phyloP scores from a whole-genome alignment of 1,284 basidiomycete genomes.

The Marasmius oreades region DNA sequence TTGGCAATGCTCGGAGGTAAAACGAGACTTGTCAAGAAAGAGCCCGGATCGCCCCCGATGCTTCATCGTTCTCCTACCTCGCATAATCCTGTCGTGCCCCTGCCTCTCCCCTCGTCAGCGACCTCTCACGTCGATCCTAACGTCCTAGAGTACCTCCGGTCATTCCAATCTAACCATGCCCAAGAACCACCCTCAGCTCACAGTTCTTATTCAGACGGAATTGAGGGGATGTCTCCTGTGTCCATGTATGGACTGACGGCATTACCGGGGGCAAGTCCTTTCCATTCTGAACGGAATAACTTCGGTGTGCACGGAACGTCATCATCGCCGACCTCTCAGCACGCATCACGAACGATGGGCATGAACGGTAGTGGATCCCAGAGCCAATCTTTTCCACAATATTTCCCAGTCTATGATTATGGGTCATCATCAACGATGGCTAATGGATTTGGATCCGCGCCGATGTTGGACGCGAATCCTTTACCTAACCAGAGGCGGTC shows the following conservation, averaged over 20 bases:
- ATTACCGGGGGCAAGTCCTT: conserved; percentile 24
- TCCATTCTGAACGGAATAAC: conserved; percentile 27
- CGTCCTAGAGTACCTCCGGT: conserved; percentile 63
- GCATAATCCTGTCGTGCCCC: conserved; percentile 60
- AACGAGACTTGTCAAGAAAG: conserved; percentile 68
- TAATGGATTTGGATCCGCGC: conserved; percentile 27
- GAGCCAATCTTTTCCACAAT: conserved; percentile 50
- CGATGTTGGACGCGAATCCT: conserved; percentile 35
- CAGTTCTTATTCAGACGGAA: conserved; percentile 29
- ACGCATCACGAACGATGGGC: conserved; percentile 14
- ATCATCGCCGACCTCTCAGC: neutral
- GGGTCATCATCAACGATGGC: conserved; percentile 34
- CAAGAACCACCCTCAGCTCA: conserved; percentile 14
- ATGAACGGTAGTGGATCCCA: conserved; percentile 17
- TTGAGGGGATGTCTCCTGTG: conserved; percentile 33
- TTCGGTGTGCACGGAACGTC: conserved; percentile 20
- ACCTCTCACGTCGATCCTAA: conserved; percentile 49
- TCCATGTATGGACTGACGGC: conserved; percentile 41
- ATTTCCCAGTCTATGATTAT: conserved; percentile 78
- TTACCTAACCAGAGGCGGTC: conserved; percentile 31
- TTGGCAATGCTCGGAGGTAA: conserved; percentile 66
- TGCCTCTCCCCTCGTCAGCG: conserved; percentile 44
- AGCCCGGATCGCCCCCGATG: conserved; percentile 51
- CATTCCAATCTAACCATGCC: conserved; percentile 43
- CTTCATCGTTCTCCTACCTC: conserved; percentile 66